Evolutionary conservation across 305 asterid species (phyloP), one percentile per base, ranked within the genome.

Genomic region (Fraxinus greggii): DNA sequence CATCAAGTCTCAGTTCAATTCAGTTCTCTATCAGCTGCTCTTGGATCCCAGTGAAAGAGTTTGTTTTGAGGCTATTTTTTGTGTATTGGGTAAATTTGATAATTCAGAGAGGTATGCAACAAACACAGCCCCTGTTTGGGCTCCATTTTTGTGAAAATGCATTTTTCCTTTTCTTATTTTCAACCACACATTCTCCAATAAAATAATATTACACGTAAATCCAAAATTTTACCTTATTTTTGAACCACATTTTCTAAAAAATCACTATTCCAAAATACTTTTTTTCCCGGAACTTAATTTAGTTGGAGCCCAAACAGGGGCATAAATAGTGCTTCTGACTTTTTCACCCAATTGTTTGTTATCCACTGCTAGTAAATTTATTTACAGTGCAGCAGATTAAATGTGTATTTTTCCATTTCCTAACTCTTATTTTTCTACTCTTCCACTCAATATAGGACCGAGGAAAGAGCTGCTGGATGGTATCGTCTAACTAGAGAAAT

Each of bases 401-500:
- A n/a, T 76, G 75, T 33, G 29, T 54, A 48, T 19, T 61, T 72
- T 38, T 33, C 81, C 38, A 72, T 79, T 36, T 76, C 81, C 32
- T 40, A 48, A 33, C 4, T 70, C 48, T 83, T 23, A 61, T 2
- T 81, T 72, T 76, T 79, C 19, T 72, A 13, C 45, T 32, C 48
- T 36, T 81, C 13, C 74, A 67, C 83, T 78, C 78, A 75, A 78
- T 83, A 23, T 83, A 97, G 99, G 92, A 90, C 98, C 26, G 99
- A 97, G 88, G 99, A 94, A 84, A 92, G 98, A 88, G 99, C 99
- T 85, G 92, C 90, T 86, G 99, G 99, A 83, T 97, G 99, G 99
- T 92, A 93, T 87, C 94, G 98, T 82, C 86, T 97, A 78, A 91
- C 96, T 69, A 92, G 98, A 86, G 99, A 97, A 89, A 92, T 97